phyloP scores from a whole-genome alignment of 2,329 filamentous ascomycete species.

The Neofusicoccum sp. region DNA sequence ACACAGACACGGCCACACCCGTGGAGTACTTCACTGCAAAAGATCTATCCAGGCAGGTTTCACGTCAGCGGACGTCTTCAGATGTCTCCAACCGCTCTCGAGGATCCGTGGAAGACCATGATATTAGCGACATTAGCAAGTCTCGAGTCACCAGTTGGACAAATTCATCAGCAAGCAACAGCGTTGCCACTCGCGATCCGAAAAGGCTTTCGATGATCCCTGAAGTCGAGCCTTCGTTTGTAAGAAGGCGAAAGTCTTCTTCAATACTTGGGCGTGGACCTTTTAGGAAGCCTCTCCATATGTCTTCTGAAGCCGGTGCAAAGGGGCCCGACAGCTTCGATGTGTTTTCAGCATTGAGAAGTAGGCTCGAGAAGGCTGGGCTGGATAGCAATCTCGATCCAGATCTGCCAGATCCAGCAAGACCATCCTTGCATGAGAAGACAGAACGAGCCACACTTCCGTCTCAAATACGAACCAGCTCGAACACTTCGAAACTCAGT shows the following conservation, averaged over 20 bases:
- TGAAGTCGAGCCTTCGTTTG: slow-evolving; percentile 42
- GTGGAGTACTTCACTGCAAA: background rate
- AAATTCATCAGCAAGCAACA: slow-evolving; percentile 62
- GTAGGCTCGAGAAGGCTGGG: slow-evolving; percentile 48
- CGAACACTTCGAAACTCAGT: slow-evolving; percentile 25
- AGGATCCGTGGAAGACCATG: slow-evolving; percentile 20
- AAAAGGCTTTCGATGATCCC: slow-evolving; percentile 67
- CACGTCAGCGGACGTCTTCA: background rate
- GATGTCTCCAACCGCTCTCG: background rate
- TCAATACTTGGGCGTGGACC: slow-evolving; percentile 35
- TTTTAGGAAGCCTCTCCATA: slow-evolving; percentile 5
- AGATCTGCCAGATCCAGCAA: background rate
- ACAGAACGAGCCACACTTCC: slow-evolving; percentile 13
- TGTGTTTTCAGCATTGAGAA: slow-evolving; percentile 67
- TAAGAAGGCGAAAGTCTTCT: slow-evolving; percentile 29
- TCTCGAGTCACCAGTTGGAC: slow-evolving; percentile 76
- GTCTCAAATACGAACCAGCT: slow-evolving; percentile 20
- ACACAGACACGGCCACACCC: background rate
- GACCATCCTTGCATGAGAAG: background rate
- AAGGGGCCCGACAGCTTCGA: slow-evolving; percentile 8
- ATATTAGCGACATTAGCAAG: slow-evolving; percentile 50
- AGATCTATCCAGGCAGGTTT: background rate
- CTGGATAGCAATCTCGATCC: slow-evolving; percentile 15
- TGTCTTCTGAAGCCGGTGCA: slow-evolving; percentile 27
- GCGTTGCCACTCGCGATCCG: slow-evolving; percentile 54